Evolutionary conservation across 2,329 filamentous ascomycete species (phyloP).

Genomic region (Penicillium capsulatum): DNA sequence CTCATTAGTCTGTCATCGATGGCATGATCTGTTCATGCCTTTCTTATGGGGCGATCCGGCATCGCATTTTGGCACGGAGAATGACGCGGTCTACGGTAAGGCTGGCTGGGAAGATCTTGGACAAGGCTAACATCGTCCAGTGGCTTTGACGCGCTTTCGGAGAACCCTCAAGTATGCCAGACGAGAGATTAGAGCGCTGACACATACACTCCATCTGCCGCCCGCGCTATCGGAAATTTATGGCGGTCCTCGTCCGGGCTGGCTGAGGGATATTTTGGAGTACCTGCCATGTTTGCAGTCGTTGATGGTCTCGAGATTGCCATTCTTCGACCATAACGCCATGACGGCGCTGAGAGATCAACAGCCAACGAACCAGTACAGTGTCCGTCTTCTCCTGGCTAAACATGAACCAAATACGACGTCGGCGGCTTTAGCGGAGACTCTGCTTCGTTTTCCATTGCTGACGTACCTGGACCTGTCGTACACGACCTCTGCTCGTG

Average conservation of each 20-base stretch:
- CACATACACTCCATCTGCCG: constrained; percentile 59
- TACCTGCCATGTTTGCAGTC: constrained; percentile 57
- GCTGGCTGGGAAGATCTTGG: not conserved
- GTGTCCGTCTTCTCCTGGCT: constrained; percentile 54
- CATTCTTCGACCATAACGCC: constrained; percentile 60
- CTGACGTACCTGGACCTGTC: constrained; percentile 59
- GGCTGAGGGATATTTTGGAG: constrained; percentile 57
- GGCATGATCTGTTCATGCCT: constrained; percentile 57
- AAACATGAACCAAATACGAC: constrained; percentile 58
- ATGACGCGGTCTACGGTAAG: constrained; percentile 56
- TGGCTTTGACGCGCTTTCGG: constrained; percentile 57
- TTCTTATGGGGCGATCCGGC: constrained; percentile 61
- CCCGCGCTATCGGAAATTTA: constrained; percentile 60
- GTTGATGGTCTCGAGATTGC: constrained; percentile 55
- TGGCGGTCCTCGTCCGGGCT: constrained; percentile 55
- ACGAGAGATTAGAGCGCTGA: constrained; percentile 51
- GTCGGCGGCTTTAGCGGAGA: constrained; percentile 50
- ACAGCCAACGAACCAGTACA: constrained; percentile 34
- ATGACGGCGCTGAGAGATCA: constrained; percentile 47
- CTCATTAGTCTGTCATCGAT: constrained; percentile 53
- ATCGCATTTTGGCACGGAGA: constrained; percentile 57
- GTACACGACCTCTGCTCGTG: constrained; percentile 48
- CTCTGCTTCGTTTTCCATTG: constrained; percentile 50
- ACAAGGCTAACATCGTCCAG: constrained; percentile 29
- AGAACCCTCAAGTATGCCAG: constrained; percentile 54